Percentiles rank a stretch among this genome's conserved stretches.
Conservation (phyloP, 352 stramenopile species). For the Phytophthora citrophthora region DNA sequence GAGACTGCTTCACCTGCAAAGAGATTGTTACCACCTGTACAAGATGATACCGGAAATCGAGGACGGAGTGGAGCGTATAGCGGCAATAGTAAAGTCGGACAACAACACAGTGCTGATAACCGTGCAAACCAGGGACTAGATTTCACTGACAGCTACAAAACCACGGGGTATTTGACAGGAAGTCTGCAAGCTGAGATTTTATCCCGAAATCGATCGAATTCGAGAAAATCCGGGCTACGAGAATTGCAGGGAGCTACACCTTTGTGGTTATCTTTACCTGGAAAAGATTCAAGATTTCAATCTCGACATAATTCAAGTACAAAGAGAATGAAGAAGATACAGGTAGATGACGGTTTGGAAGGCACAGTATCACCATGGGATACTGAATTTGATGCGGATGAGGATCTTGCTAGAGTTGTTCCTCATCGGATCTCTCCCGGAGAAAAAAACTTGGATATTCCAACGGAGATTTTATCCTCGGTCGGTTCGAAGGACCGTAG, state of each 20-base stretch:
- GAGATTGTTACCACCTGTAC: slow-evolving; percentile 21
- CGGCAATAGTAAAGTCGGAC: slow-evolving; percentile 2
- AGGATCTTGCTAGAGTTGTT: slow-evolving; percentile 25
- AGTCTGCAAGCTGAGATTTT: slow-evolving; percentile 23
- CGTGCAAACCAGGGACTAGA: not conserved
- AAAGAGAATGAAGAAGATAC: slow-evolving; percentile 5
- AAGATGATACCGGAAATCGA: slow-evolving; percentile 3
- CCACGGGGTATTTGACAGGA: slow-evolving; percentile 22
- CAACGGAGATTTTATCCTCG: not conserved
- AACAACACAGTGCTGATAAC: slow-evolving; percentile 1
- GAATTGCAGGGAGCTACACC: not conserved
- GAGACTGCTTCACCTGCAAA: slow-evolving; percentile 30
- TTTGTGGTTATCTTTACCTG: slow-evolving; percentile 2
- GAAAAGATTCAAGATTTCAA: not conserved
- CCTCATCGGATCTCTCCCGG: slow-evolving; percentile 5
- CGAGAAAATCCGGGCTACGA: not conserved
- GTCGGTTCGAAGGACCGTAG: not conserved
- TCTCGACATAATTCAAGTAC: slow-evolving; percentile 2
- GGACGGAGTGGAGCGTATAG: slow-evolving; percentile 2
- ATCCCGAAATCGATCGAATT: not conserved
- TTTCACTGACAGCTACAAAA: slow-evolving; percentile 31
- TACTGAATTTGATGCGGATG: slow-evolving; percentile 25
- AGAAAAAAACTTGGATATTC: not conserved
- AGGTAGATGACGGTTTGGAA: slow-evolving; percentile 29
- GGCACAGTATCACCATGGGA: slow-evolving; percentile 37